phyloP scores from a whole-genome alignment of 2,329 filamentous ascomycete species.

The Coniochaeta sp. region DNA sequence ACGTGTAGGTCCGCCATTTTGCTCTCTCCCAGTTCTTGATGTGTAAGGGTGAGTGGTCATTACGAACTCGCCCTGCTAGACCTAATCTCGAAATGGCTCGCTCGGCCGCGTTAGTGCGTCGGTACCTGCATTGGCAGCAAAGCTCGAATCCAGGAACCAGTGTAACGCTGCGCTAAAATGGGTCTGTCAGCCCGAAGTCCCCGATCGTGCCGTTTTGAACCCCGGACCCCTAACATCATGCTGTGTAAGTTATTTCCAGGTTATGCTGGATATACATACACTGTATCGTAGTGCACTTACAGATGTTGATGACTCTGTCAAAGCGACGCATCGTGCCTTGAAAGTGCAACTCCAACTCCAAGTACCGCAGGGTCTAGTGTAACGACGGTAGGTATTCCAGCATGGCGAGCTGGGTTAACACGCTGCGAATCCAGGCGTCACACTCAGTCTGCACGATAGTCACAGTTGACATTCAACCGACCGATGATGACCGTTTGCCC shows the following conservation, averaged over 20 bases:
- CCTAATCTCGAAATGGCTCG: constrained; percentile 1
- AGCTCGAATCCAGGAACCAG: constrained; percentile 7
- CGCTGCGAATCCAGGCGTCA: no score
- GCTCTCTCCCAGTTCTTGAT: background rate
- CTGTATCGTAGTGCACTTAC: no score
- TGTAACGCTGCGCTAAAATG: constrained; percentile 4
- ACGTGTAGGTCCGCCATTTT: no score
- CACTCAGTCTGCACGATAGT: no score
- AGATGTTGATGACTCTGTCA: background rate
- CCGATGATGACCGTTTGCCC: background rate
- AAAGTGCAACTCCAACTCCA: background rate
- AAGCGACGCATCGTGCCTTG: background rate
- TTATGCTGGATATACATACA: no score
- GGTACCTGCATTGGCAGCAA: constrained; percentile 7
- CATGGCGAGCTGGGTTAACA: no score
- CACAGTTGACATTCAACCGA: no score
- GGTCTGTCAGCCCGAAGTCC: background rate
- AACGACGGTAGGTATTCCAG: background rate
- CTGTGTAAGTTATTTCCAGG: no score
- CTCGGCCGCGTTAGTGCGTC: background rate
- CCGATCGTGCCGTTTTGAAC: background rate
- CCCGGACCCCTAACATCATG: background rate
- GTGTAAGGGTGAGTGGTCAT: background rate
- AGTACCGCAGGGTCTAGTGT: background rate
- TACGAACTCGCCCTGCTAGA: background rate